A percentile compares a stretch with the other conserved stretches of the same genome.
Conservation (phyloP, 2,329 filamentous ascomycete genomes). For the Dothistroma septosporum region DNA sequence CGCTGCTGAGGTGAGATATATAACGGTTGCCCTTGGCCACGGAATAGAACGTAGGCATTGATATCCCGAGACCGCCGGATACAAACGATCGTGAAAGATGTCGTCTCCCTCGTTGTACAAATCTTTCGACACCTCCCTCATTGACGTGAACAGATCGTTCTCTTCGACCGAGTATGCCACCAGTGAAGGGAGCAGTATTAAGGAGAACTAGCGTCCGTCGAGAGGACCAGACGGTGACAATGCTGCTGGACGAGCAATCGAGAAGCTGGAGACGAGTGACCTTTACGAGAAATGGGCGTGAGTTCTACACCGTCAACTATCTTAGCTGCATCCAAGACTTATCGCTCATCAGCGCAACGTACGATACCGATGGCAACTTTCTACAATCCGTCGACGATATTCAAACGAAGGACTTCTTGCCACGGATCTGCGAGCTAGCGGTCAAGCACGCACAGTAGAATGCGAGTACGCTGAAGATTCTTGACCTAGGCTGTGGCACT, state of each 20-base stretch:
- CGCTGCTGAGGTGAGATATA: background rate
- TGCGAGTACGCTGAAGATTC: conserved; percentile 37
- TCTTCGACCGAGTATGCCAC: conserved; percentile 19
- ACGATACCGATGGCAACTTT: conserved; percentile 64
- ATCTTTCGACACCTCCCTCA: conserved; percentile 19
- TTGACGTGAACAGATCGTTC: conserved; percentile 15
- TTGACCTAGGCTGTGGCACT: conserved; percentile 65
- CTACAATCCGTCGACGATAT: conserved; percentile 60
- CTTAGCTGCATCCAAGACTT: too few relatives aligned
- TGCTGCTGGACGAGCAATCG: background rate
- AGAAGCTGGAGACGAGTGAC: conserved; percentile 35
- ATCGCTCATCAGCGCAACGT: conserved; percentile 39
- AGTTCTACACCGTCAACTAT: background rate
- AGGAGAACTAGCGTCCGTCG: conserved; percentile 4
- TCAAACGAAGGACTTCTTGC: conserved; percentile 52
- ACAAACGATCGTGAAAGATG: conserved; percentile 1
- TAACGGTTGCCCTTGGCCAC: background rate
- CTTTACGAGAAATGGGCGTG: conserved; percentile 49
- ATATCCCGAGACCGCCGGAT: background rate
- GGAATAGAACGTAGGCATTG: background rate
- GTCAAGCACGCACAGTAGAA: conserved; percentile 14
- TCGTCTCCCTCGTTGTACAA: conserved; percentile 9
- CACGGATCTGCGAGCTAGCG: conserved; percentile 22
- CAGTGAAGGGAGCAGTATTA: background rate
- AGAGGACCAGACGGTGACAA: background rate